phyloP scores from a whole-genome alignment of 2,329 filamentous ascomycete species.

The Verruconis gallopava region DNA sequence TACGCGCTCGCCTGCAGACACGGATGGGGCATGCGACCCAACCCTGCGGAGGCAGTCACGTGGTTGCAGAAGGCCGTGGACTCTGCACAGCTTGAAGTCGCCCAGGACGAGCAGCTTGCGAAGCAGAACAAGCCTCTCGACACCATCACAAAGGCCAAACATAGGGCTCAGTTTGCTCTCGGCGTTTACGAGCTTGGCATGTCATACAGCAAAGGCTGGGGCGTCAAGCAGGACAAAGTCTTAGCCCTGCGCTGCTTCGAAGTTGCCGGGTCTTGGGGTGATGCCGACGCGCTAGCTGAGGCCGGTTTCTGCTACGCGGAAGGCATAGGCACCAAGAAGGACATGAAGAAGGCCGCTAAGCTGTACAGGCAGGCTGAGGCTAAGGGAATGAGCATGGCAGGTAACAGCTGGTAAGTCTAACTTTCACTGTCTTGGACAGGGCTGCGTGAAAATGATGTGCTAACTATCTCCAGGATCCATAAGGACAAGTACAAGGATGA shows the following conservation, averaged over 20 bases:
- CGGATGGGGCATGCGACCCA: conserved; percentile 94
- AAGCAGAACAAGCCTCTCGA: conserved; percentile 48
- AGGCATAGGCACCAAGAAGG: conserved; percentile 87
- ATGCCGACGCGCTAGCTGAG: conserved; percentile 85
- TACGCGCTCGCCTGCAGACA: conserved; percentile 92
- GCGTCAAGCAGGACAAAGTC: conserved; percentile 80
- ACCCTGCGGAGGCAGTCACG: conserved; percentile 75
- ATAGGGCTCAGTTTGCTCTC: conserved; percentile 85
- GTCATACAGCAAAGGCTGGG: conserved; percentile 97
- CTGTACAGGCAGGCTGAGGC: conserved; percentile 84
- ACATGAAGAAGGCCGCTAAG: conserved; percentile 83
- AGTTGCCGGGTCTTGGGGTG: conserved; percentile 90
- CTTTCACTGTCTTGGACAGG: not conserved
- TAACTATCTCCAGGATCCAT: conserved; percentile 72
- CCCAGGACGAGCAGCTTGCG: conserved; percentile 59
- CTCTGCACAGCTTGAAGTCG: conserved; percentile 66
- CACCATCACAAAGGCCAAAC: conserved; percentile 59
- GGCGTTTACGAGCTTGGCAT: conserved; percentile 95
- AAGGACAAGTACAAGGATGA: conserved; percentile 74
- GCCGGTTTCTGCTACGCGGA: conserved; percentile 94
- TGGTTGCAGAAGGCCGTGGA: conserved; percentile 91
- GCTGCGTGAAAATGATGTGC: conserved; percentile 6
- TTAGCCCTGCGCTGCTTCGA: conserved; percentile 89
- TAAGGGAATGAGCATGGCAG: conserved; percentile 93
- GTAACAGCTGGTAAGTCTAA: conserved; percentile 80